A percentile compares a stretch with the other conserved stretches of the same genome.
These are phyloP conservation scores for Nectriaceae sp. DNA, from an alignment of 2,329 filamentous ascomycete species.

Conservation along the genomic window DNA sequence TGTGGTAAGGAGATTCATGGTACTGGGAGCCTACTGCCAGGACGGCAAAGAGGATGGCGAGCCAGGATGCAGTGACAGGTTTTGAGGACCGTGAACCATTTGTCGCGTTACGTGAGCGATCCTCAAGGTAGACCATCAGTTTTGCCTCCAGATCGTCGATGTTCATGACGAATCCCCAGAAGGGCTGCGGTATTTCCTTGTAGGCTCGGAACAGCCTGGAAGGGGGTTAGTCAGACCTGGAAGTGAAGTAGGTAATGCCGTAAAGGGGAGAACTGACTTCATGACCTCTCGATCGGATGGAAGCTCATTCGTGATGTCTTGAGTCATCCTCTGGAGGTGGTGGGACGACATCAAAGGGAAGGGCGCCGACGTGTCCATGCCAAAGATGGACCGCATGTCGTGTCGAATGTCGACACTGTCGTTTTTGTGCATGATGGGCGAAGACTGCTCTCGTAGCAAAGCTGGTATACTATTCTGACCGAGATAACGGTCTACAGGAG, in stretches of 20 bases:
- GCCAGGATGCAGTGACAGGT: constrained; percentile 64
- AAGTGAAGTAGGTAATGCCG: background rate
- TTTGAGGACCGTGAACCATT: constrained; percentile 47
- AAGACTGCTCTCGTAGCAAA: constrained; percentile 62
- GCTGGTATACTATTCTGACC: constrained; percentile 70
- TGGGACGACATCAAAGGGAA: constrained; percentile 68
- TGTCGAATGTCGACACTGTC: constrained; percentile 60
- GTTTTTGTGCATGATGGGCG: constrained; percentile 51
- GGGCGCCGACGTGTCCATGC: constrained; percentile 65
- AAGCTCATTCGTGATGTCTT: constrained; percentile 62
- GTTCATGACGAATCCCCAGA: constrained; percentile 69
- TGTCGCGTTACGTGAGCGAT: constrained; percentile 58
- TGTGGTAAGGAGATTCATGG: constrained; percentile 64
- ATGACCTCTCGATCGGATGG: constrained; percentile 67
- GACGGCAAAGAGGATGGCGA: constrained; percentile 66
- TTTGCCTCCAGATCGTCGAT: constrained; percentile 66
- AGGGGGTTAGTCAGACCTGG: constrained; percentile 10
- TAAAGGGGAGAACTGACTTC: constrained; percentile 50
- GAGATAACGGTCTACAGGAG: constrained; percentile 60
- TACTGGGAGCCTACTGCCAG: constrained; percentile 68
- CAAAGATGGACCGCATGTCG: constrained; percentile 67
- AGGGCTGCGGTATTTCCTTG: constrained; percentile 67
- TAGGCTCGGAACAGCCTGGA: constrained; percentile 63
- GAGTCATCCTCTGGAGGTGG: constrained; percentile 60
- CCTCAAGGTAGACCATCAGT: constrained; percentile 66